Base-by-base conservation (phyloP, 805 yeast genomes). In the Lipomyces yamanashiensis region DNA sequence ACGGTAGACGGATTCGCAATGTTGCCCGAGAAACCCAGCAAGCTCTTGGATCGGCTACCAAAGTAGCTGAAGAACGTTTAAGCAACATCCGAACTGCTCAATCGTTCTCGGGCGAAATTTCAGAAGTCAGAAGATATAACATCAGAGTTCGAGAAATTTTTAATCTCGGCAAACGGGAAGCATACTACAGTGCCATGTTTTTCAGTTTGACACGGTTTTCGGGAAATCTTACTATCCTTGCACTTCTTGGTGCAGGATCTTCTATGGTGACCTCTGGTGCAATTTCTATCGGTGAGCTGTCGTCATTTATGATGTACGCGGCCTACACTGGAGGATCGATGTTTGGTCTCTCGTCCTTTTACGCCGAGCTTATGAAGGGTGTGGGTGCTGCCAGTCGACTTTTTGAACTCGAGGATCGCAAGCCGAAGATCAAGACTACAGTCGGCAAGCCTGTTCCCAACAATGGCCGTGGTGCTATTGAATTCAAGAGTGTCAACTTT, bases 361-460 rank as follows among this genome's bases (percentile, higher is more conserved):
- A 92, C 74, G 86, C 96, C 1, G 98, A 93, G 75, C 79, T 93
- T 63, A 93, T 93, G 98, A 93, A 93, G 78, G 98, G 98, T 61
- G 89, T 92, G 7, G 98, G 98, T 56, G 98, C 98, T 0, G 95
- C 97, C 0, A 87, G 92, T 56, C 81, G 98, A 64, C 84, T 93
- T 33, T 92, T 93, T 78, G 98, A 93, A 74, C 79, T 93, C 55
- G 85, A 88, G 64, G 95, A 89, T 65, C 81, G 91, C 75, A 80
- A 85, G 67, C 96, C 98, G 0, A 75, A 80, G 10, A 90, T 92
- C 54, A 80, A 84, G 15, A 84, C 92, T 1, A 82, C 88, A 1
- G 73, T 79, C 23, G 98, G 98, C 33, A 71, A 71, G 41, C 67
- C 64, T 7, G 62, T 71, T 8, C 63, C 72, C 9, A 56, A 62